Base-by-base conservation (phyloP, 2,329 filamentous ascomycete species). In the Ophiognomonia clavigignenti-juglandacearum region DNA sequence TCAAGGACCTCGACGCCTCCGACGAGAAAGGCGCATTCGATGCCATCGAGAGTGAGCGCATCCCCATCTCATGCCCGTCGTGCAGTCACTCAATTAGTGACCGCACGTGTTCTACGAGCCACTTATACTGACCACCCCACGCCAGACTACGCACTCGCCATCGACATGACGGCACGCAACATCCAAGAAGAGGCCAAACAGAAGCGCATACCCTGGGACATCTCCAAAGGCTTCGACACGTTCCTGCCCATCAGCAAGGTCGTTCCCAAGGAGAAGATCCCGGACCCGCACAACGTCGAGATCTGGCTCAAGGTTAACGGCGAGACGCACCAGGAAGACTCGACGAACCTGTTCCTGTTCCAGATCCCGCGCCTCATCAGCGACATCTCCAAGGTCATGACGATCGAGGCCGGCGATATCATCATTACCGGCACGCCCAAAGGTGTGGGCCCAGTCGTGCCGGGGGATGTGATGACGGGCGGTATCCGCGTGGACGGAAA, bases 121-220 rank as follows among this genome's bases (percentile, higher is more conserved):
- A 13, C 10, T 16, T 13, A 38, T 24, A 26, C 9, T 14, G 11
- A 22, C 26, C 26, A 16, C 35, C 7, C 4, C 31, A 4, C n/a
- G 6, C 16, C 51, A 89, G 88, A 82, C 60, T 98, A 97, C 67
- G 80, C 92, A 55, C 77, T 97, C 39, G 83, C 87, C 57, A 96
- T 98, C 60, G 93, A 98, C 70, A 95, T 98, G 88, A 98, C 93
- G 9, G 93, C 87, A 1, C 86, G 93, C 56, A 97, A 97, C 67
- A 81, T 88, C 6, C 93, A 98, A 70, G 88, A 96, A 59, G 90
- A 96, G 72, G 92, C 92, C 55, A 98, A 97, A 80, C 89, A 86
- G 71, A 96, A 93, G 75, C 90, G 93, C 29, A 82, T 97, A 14
- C 93, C 93, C 7, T 98, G 93, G 93, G 83, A 84, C 60, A 96